phyloP scores from a whole-genome alignment of 129 eudicot species.

The Helianthus tuberosus region DNA sequence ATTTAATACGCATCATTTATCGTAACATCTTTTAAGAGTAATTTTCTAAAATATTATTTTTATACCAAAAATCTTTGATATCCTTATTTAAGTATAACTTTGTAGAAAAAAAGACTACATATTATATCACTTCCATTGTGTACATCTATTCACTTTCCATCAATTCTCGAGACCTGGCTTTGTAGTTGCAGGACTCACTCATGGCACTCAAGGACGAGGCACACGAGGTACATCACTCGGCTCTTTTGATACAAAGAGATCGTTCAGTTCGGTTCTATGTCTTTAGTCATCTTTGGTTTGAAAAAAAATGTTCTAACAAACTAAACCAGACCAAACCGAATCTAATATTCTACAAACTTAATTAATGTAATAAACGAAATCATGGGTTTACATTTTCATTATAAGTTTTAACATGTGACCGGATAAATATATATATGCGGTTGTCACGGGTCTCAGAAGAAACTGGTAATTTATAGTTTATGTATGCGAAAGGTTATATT shows the following conservation, averaged over 20 bases:
- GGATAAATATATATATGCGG: neutral
- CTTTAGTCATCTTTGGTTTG: neutral
- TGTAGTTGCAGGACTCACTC: constrained; percentile 28
- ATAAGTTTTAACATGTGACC: neutral
- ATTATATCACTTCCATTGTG: neutral
- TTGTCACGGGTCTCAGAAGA: neutral
- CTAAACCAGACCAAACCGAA: constrained; percentile 8
- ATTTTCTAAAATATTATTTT: neutral
- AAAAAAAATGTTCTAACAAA: neutral
- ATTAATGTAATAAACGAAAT: neutral
- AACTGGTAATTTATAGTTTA: neutral
- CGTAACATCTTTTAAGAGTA: neutral
- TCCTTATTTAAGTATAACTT: neutral
- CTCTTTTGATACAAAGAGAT: neutral
- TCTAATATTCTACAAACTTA: neutral
- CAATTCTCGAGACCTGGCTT: constrained; percentile 18
- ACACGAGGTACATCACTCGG: constrained; percentile 16
- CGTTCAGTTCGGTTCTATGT: neutral
- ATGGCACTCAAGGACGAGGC: constrained; percentile 32
- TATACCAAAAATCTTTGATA: neutral
- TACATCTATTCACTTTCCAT: constrained; percentile 18
- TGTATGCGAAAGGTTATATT: neutral
- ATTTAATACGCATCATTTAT: neutral
- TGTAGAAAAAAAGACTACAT: neutral
- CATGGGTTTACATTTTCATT: neutral